Base-by-base conservation (phyloP, 2,329 filamentous ascomycete genomes). In the Exophiala viscosa region DNA sequence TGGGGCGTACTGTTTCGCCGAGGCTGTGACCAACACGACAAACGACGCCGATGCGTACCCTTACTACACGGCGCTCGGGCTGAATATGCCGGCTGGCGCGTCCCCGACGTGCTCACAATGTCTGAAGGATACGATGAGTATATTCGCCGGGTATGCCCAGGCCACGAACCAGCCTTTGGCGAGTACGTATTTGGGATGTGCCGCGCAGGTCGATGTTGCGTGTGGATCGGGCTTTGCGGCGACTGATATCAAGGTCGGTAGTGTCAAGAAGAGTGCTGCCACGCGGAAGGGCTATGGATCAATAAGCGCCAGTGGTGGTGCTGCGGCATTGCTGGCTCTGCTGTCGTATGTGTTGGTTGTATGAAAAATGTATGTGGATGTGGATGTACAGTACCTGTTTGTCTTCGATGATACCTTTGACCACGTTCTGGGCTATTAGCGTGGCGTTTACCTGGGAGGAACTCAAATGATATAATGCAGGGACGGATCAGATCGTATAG, bases 41-140 rank as follows among this genome's bases (percentile, higher is more conserved):
- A 85, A 81, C 7, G 76, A 87, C 0, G 81, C 83, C 31, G 86
- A 93, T 67, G 80, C 83, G 32, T 92, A 91, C 65, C 79, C 93
- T 33, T 99, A 96, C 73, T 92, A 87, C 64, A 75, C 97, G 2
- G 88, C 91, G 0, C 78, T 95, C 50, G 93, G 93, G 54, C 78
- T 84, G 36, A 70, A 76, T 0, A 73, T 96, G 10, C 88, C 88
- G 0, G 76, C 75, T 11, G 79, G 79, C 17, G 81, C 84, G 20
- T 75, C 77, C n/a, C 88, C 90, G 1, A 82, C 79, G 1, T 99
- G 93, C 73, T 85, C 81, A 62, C 73, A 73, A 36, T 97, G 93
- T 68, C 76, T 93, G 39, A 77, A 85, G 64, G 76, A 88, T 55
- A 92, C 88, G 3, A 95, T 97, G 90, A 77, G 78, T 20, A 80